These are phyloP conservation scores for Pharnaceum exiguum DNA, from an alignment of 148 eudicot species.

Conservation along the genomic window DNA sequence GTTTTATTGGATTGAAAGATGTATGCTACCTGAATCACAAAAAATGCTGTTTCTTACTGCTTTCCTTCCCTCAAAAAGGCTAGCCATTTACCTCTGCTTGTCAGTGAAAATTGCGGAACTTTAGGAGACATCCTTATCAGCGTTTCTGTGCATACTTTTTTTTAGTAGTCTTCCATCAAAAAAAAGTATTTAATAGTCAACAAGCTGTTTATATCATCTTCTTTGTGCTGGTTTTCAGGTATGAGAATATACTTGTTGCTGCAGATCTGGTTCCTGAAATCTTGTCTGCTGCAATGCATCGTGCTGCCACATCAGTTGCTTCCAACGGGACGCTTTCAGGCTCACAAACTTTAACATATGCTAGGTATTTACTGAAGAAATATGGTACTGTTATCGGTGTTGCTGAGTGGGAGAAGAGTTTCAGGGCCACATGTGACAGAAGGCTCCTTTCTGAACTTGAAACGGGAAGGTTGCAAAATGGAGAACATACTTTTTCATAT, in stretches of 20 bases:
- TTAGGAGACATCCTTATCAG: too few species aligned
- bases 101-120: too few species aligned
- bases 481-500: conserved; percentile 68
- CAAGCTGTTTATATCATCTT: background rate
- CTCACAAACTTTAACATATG: conserved; percentile 70
- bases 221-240: conserved; percentile 45
- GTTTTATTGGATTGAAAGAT: too few species aligned
- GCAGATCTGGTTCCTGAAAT: conserved; percentile 88
- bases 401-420: conserved; percentile 79
- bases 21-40: too few species aligned
- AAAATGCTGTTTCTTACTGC: too few species aligned
- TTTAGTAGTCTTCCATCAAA: too few species aligned
- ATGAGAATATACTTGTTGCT: conserved; percentile 81
- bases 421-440: conserved; percentile 71
- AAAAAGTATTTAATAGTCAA: too few species aligned
- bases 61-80: too few species aligned
- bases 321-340: conserved; percentile 81
- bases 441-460: conserved; percentile 81
- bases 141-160: too few species aligned
- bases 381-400: conserved; percentile 59
- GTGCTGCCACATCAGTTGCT: conserved; percentile 52
- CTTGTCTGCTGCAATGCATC: conserved; percentile 74
- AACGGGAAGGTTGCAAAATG: conserved; percentile 69
- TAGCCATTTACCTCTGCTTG: too few species aligned
- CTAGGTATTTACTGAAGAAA: conserved; percentile 70